A percentile compares a stretch with the other conserved stretches of the same genome.
Conservation (phyloP, 495 filamentous ascomycete species). For the Xylaria venustula region DNA sequence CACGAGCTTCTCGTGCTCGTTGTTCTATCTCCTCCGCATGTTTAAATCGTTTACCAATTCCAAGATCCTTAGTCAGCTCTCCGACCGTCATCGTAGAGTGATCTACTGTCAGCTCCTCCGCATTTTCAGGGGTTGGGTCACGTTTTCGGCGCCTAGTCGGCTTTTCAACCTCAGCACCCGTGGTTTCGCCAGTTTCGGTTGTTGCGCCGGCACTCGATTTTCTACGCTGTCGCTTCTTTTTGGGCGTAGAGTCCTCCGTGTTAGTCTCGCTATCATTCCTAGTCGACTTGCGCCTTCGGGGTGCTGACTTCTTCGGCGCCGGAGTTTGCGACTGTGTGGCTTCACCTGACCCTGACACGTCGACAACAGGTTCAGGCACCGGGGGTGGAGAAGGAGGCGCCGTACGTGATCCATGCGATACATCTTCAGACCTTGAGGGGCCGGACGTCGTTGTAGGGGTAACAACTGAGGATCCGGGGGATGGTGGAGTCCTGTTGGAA, state of each 20-base stretch:
- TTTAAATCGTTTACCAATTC: constrained; percentile 78
- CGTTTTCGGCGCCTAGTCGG: constrained; percentile 40
- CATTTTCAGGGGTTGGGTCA: constrained; percentile 69
- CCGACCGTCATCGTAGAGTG: constrained; percentile 73
- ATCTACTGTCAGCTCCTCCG: constrained; percentile 69
- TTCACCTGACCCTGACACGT: constrained; percentile 13
- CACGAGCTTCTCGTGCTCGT: constrained; percentile 42
- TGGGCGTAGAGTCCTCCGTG: constrained; percentile 19
- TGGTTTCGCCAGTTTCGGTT: constrained; percentile 19
- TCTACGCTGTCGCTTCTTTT: constrained; percentile 23
- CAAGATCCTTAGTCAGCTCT: constrained; percentile 73
- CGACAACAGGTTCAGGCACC: constrained; percentile 17
- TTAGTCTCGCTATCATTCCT: constrained; percentile 9
- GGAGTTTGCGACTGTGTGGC: constrained; percentile 6
- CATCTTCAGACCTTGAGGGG: constrained; percentile 6
- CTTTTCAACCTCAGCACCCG: constrained; percentile 27
- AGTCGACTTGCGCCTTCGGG: constrained; percentile 20
- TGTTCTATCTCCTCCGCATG: constrained; percentile 57
- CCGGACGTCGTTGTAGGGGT: constrained; percentile 6
- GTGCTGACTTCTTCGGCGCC: constrained; percentile 24
- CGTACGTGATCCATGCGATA: constrained; percentile 8
- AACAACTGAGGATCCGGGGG: background rate
- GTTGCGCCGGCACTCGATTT: constrained; percentile 9
- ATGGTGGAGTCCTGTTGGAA: background rate
- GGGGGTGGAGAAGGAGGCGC: constrained; percentile 21